These are phyloP conservation scores for Xylariaceae sp. DNA, from an alignment of 2,329 filamentous ascomycete genomes.

Conservation along the genomic window DNA sequence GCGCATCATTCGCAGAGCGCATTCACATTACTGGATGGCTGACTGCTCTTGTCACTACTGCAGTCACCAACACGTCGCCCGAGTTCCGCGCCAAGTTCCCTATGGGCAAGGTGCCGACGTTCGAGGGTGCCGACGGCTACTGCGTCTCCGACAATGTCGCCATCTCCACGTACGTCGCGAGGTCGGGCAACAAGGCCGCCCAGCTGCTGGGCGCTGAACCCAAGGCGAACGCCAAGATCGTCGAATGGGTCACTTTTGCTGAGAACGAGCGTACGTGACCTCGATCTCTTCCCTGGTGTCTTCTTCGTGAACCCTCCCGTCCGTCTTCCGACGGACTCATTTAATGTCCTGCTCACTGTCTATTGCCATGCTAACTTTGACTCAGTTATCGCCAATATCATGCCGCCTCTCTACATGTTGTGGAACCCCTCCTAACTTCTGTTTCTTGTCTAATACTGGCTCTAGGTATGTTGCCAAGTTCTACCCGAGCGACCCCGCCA, in stretches of 20 bases:
- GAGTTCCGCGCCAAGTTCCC: constrained; percentile 44
- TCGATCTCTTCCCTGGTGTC: too few species aligned
- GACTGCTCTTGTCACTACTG: too few species aligned
- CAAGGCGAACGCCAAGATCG: constrained; percentile 33
- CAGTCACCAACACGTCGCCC: constrained; percentile 34
- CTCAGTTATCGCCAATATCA: constrained; percentile 16
- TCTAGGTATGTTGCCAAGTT: constrained; percentile 25
- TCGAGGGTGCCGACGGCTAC: constrained; percentile 40
- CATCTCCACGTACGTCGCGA: constrained; percentile 39
- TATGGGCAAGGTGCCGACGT: constrained; percentile 42
- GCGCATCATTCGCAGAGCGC: too few species aligned
- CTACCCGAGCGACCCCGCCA: constrained; percentile 17
- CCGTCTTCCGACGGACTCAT: too few species aligned
- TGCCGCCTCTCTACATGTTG: constrained; percentile 18
- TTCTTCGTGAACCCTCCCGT: too few species aligned
- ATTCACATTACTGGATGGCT: too few species aligned
- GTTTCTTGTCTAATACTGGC: too few species aligned
- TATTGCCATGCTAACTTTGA: too few species aligned
- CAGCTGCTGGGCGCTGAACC: constrained; percentile 37
- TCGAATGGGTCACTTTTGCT: constrained; percentile 37
- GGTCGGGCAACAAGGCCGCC: constrained; percentile 32
- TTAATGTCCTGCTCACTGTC: too few species aligned
- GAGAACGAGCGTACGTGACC: constrained; percentile 32
- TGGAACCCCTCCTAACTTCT: too few species aligned
- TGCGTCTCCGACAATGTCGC: constrained; percentile 36